Base-by-base conservation (phyloP, 495 filamentous ascomycete genomes). In the Parmelia sp. region DNA sequence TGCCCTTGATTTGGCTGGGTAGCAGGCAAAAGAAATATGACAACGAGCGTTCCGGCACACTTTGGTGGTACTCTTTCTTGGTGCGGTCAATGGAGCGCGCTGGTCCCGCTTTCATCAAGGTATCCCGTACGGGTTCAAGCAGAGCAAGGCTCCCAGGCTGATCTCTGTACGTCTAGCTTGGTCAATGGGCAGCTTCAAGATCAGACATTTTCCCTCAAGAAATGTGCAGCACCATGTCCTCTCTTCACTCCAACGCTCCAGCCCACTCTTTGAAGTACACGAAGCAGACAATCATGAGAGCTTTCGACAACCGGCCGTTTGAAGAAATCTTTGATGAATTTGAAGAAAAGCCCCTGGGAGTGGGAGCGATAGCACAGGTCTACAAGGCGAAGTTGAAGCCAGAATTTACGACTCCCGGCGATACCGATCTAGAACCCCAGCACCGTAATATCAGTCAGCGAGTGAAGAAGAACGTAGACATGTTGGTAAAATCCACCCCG, bases 251-350 rank as follows among this genome's bases (percentile, higher is more conserved):
- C 4, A 82, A 97, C 72, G 92, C 92, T 0, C 93, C 92, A 0
- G 91, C 95, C 17, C 95, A 99, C 75, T 90, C 92, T 2, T 76
- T 99, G 8, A 78, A 83, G 39, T 82, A 83, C 42, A 97, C 95
- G 11, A 93, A 91, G 71, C 79, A 79, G 53, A 96, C 83, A 29
- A 85, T 99, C 31, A 75, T 78, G 59, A 83, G 84, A 47, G 93
- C 95, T 2, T 99, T 99, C 70, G 83, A 86, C 63, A 90, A 89
- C 3, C 76, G 88, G 42, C 73, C 75, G 3, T 96, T 97, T 60
- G 86, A 91, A 29, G 90, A 96, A 7, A 97, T 99, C 35, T 99
- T 99, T 68, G 92, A 96, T 35, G 95, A 97, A 72, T 99, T 99
- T 69, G 80, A 96, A 29, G 90, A 95, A 73, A 84, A 84, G 61